These are phyloP conservation scores for Phytophthora pini DNA, from an alignment of 352 stramenopile species.

Conservation along the genomic window DNA sequence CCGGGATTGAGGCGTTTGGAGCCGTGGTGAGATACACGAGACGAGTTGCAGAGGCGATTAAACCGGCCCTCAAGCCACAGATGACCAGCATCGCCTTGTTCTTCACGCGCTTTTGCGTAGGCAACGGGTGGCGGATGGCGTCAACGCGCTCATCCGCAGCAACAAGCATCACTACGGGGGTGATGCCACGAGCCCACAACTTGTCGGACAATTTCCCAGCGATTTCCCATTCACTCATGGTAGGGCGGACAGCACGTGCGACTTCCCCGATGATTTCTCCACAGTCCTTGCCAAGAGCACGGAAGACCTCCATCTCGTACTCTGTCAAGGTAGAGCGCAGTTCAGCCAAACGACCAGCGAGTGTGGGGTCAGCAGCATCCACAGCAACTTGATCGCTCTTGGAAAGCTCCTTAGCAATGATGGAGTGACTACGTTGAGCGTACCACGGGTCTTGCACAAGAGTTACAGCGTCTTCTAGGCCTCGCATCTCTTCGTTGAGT, in stretches of 20 bases:
- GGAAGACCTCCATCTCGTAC: constrained; percentile 66
- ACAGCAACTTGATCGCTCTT: constrained; percentile 44
- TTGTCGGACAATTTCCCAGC: constrained; percentile 44
- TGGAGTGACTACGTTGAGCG: constrained; percentile 34
- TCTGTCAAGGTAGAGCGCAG: constrained; percentile 56
- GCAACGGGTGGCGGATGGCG: constrained; percentile 69
- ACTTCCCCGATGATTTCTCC: constrained; percentile 69
- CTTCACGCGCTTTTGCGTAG: constrained; percentile 71
- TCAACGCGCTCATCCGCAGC: constrained; percentile 74
- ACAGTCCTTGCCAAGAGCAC: constrained; percentile 62
- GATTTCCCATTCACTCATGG: constrained; percentile 67
- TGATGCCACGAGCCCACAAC: constrained; percentile 55
- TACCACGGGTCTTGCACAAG: constrained; percentile 68
- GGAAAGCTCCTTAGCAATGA: constrained; percentile 46
- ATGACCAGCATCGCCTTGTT: constrained; percentile 84
- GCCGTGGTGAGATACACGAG: constrained; percentile 69
- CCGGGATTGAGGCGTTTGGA: constrained; percentile 35
- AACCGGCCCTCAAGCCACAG: constrained; percentile 65
- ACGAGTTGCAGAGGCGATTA: constrained; percentile 71
- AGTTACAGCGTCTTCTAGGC: constrained; percentile 48
- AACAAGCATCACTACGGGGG: constrained; percentile 64
- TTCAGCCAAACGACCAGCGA: constrained; percentile 42
- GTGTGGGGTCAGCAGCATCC: constrained; percentile 33
- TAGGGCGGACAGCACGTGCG: constrained; percentile 44
- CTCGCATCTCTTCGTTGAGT: constrained; percentile 71